Base-by-base conservation (phyloP, 495 filamentous ascomycete species). In the Penicillium roqueforti region DNA sequence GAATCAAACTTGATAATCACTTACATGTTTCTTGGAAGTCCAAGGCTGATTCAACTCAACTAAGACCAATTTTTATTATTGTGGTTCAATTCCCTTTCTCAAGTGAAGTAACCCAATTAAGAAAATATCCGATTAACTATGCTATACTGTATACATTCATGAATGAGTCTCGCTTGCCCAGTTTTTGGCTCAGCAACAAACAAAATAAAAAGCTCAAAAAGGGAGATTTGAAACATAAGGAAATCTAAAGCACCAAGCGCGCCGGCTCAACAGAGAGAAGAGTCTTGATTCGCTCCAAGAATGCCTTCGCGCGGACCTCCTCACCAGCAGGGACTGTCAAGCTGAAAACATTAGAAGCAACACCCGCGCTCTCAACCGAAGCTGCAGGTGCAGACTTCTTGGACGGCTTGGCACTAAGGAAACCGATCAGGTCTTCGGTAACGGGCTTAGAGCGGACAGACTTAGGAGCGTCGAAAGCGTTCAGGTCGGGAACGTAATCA, bases 191-290 rank as follows among this genome's bases (percentile, higher is more conserved):
- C 57, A 56, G 42, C 46, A 56, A 57, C 19, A 56, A 55, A 44
- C 47, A 32, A 56, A 60, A 54, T 47, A 56, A 54, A 53, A 40
- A 44, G 19, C 22, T 53, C 43, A 37, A 51, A 39, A 39, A 20
- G 47, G 49, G 49, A 45, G 45, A 47, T 59, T 55, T 47, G 54
- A 55, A 52, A 52, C 28, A 45, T 10, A 48, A 31, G 23, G 36
- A 54, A 45, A 54, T 68, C 67, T 73, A 80, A 57, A 76, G 72
- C 42, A 97, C 83, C 44, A 97, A 70, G 47, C 85, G 77, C 16
- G 85, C 91, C 14, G 93, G 91, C 71, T 96, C 87, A 41, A 76
- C 79, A 70, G 93, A 92, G 60, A 98, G 71, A 20, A 91, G 79
- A 18, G 74, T 72, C 81, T 95, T 95, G 32, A 97, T 75, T 43